Evolutionary conservation across 306 rosid species (phyloP).

Genomic region (Carpinus fangiana): DNA sequence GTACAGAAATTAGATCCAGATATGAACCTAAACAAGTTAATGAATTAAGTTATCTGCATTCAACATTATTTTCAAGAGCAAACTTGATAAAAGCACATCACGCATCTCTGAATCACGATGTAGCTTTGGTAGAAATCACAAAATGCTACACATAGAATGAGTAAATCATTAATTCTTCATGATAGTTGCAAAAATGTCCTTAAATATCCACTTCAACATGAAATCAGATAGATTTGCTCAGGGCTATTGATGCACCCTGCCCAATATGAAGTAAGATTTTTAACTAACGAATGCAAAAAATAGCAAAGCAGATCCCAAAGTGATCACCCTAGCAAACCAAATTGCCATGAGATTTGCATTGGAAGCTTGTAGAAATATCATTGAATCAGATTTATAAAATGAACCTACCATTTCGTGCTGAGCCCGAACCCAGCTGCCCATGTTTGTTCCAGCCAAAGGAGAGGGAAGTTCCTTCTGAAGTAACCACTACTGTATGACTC

Average conservation of each 20-base stretch:
- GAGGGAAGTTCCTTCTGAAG: constrained; percentile 79
- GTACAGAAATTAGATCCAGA: not conserved
- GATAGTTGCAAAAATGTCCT: not conserved
- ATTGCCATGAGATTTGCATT: constrained; percentile 15
- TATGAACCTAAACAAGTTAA: not conserved
- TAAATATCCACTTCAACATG: not conserved
- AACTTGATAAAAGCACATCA: not conserved
- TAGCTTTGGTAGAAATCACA: not conserved
- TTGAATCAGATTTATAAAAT: constrained; percentile 9
- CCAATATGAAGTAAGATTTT: not conserved
- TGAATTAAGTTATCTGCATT: not conserved
- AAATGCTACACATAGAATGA: not conserved
- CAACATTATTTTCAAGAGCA: not conserved
- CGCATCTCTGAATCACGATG: not conserved
- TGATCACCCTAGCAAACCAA: constrained; percentile 20
- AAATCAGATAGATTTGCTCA: not conserved
- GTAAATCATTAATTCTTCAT: not conserved
- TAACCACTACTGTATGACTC: constrained; percentile 79
- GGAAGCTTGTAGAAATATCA: not conserved
- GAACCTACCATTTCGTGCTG: constrained; percentile 67
- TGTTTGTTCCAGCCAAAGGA: constrained; percentile 99
- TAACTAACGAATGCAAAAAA: not conserved
- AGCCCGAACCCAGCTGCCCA: constrained; percentile 92
- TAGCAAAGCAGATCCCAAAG: not conserved
- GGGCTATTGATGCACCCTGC: constrained; percentile 1